Evolutionary conservation across 108 stramenopile genomes (phyloP), one percentile per base, ranked within the genome.

Genomic region (Heterococcus sp.): DNA sequence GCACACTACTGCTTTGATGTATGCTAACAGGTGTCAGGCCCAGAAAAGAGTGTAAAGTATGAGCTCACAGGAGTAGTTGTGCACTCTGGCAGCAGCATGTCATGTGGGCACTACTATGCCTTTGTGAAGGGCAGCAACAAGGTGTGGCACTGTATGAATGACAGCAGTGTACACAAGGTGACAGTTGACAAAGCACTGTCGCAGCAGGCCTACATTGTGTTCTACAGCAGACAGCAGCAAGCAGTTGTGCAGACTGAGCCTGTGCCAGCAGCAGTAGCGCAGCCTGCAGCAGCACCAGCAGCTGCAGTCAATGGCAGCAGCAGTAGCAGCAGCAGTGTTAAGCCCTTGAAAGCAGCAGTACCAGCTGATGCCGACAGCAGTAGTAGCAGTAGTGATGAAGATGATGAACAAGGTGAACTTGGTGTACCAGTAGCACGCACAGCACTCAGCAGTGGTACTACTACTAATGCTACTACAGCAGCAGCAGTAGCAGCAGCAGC

Each of bases 91-190:
- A 38, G 66, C 14, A 74, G 40, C 38, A 82, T 82, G 40, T 63
- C 70, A 1, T 39, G 36, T 3, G 89, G 89, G 26, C 89, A 89
- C 77, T 89, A 89, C 78, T 72, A 75, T 58, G 70, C 87, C 33
- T 88, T 70, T 36, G 82, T 89, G 2, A 46, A 72, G 14, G 82
- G 77, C 1, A 46, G 71, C 28, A 83, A 88, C 29, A 87, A 87
- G 8, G 30, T 80, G 21, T 89, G 89, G 89, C 35, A 78, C 26
- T 34, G 75, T n/a, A 89, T 88, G 89, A 78, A 89, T 39, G 89
- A 89, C 74, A 34, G 69, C 1, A 35, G 36, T 3, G 87, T 88
- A 3, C 30, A 66, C 31, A 74, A 76, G 37, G 85, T 84, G 28
- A 35, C 75, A 34, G 14, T 76, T 32, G 3, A 36, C 29, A 29